Percentiles rank a stretch among this genome's conserved stretches.
These are phyloP conservation scores for Mycena metata DNA, from an alignment of 768 basidiomycete species.

Conservation along the genomic window DNA sequence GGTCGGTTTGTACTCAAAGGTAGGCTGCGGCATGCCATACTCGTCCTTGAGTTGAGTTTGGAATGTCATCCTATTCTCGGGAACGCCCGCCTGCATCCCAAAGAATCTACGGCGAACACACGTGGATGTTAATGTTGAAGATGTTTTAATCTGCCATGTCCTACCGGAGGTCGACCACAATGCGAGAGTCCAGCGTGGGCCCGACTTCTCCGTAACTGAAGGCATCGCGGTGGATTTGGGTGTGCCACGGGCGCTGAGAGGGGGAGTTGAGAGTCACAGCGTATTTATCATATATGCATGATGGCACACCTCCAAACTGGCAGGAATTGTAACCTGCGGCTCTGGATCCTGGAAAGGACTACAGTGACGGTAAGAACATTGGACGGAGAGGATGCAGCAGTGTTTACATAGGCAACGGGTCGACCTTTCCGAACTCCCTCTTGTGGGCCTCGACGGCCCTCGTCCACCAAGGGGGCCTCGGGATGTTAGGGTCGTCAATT, in stretches of 20 bases:
- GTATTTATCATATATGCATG: too few species aligned
- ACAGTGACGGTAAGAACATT: neutral
- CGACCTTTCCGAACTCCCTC: slow-evolving; percentile 32
- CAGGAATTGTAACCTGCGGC: slow-evolving; percentile 48
- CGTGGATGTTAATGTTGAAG: neutral
- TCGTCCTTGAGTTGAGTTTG: slow-evolving; percentile 37
- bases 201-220: slow-evolving; percentile 52
- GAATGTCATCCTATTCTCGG: slow-evolving; percentile 28
- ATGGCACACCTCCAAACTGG: slow-evolving; percentile 13
- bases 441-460: slow-evolving; percentile 38
- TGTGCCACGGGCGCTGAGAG: slow-evolving; percentile 47
- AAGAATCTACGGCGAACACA: slow-evolving; percentile 39
- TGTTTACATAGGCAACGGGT: slow-evolving; percentile 40
- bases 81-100: slow-evolving; percentile 36
- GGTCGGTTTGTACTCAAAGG: slow-evolving; percentile 41
- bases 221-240: slow-evolving; percentile 51
- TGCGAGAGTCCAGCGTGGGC: slow-evolving; percentile 44
- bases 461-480: slow-evolving; percentile 32
- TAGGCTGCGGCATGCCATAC: slow-evolving; percentile 53
- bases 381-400: neutral
- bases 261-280: neutral
- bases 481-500: slow-evolving; percentile 5
- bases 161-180: slow-evolving; percentile 48
- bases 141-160: neutral
- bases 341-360: slow-evolving; percentile 48